Base-by-base conservation (phyloP, 2,329 filamentous ascomycete genomes). In the Dothistroma pini region DNA sequence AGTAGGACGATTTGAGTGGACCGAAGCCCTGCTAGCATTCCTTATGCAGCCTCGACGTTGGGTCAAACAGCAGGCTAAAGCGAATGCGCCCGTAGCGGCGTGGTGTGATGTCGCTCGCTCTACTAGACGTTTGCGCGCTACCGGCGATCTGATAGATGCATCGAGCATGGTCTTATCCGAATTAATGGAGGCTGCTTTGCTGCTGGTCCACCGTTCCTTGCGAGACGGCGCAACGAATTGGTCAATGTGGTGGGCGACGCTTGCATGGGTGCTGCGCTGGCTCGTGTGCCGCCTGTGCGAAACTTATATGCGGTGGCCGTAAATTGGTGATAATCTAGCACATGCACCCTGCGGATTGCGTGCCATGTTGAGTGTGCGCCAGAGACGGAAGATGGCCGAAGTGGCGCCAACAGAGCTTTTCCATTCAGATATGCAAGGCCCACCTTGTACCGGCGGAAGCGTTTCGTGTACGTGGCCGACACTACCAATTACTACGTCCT, bases 241-340 rank as follows among this genome's bases (percentile, higher is more conserved):
- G 41, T 19, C 41, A 44, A 19, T 9, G 41, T 44, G 29, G 14
- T 35, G 50, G 47, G 19, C 47, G n/a, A 34, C 50, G 50, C 29
- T 21, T 53, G 29, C 50, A 53, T n/a, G 41, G 50, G 22, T 35
- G 29, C 50, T 34, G 50, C 50, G 34, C 32, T 58, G 56, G 56
- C 49, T 58, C 56, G 49, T 47, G 56, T 54, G n/a, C 25, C 56
- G 22, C 34, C 56, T 54, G 54, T 54, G 54, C 56, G 49, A 58
- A 52, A 25, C 54, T 44, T 38, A 56, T 44, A 19, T 29, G 35
- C 54, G 38, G 21, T 29, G 34, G 50, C 31, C 25, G 48, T 54
- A 58, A 32, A 58, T 58, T 58, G 56, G 49, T 58, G 21, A 54
- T 35, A 50, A 58, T 54, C 34, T 54, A 54, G 31, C 31, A 54